Percentiles rank a stretch among this genome's conserved stretches.
Evolutionary conservation across 2,329 filamentous ascomycete species (phyloP).

Genomic region (Sarocladiaceae sp.): DNA sequence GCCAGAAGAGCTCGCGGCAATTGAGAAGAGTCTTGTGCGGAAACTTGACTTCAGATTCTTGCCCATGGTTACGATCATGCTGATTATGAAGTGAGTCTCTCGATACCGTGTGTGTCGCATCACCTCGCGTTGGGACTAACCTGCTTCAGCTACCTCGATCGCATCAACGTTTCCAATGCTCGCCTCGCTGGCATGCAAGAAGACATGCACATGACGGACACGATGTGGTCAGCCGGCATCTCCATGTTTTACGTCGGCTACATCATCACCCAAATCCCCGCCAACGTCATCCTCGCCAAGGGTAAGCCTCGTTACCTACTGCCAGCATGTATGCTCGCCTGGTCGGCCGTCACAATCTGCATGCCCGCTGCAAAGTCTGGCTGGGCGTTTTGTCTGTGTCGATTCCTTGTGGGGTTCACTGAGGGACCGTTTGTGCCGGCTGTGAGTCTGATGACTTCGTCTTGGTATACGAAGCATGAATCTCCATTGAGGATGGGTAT

Average conservation of each 20-base stretch:
- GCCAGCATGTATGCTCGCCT: constrained; percentile 35
- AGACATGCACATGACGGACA: constrained; percentile 29
- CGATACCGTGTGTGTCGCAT: neutral
- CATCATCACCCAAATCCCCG: constrained; percentile 40
- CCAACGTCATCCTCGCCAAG: constrained; percentile 40
- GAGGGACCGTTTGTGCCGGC: constrained; percentile 41
- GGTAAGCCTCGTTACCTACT: constrained; percentile 29
- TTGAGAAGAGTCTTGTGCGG: constrained; percentile 20
- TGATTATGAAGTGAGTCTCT: constrained; percentile 21
- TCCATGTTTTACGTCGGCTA: constrained; percentile 43
- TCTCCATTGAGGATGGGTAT: constrained; percentile 38
- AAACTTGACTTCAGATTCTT: constrained; percentile 25
- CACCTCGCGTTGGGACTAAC: too few species aligned
- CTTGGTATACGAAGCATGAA: constrained; percentile 43
- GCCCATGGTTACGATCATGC: constrained; percentile 22
- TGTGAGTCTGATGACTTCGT: constrained; percentile 39
- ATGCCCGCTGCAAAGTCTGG: constrained; percentile 34
- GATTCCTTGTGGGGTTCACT: constrained; percentile 26
- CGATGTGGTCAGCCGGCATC: constrained; percentile 34
- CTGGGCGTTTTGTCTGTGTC: constrained; percentile 25
- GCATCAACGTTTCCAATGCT: constrained; percentile 45
- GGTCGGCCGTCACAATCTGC: constrained; percentile 37
- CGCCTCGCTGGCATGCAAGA: constrained; percentile 31
- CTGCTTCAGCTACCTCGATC: constrained; percentile 40
- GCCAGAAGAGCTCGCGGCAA: constrained; percentile 18